Evolutionary conservation across 257 asterid species (phyloP).

Genomic region (Mitragyna speciosa): DNA sequence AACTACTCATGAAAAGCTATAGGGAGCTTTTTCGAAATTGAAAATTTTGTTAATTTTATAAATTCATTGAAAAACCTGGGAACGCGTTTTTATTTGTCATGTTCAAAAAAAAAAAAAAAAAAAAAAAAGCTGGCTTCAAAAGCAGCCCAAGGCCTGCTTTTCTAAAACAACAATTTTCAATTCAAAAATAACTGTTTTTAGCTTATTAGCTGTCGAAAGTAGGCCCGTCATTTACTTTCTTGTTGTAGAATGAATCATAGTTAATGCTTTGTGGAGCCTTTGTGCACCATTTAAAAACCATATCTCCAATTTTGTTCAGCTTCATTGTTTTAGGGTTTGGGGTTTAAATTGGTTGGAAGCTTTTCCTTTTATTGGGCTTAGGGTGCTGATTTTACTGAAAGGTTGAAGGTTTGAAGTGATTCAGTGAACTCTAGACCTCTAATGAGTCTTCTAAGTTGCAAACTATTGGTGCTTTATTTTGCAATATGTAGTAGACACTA

Average conservation of each 20-base stretch:
- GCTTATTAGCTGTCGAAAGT: too few relatives aligned
- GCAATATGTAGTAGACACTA: neutral
- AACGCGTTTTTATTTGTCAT: too few relatives aligned
- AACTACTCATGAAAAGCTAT: too few relatives aligned
- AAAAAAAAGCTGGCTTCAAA: too few relatives aligned
- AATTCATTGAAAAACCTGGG: too few relatives aligned
- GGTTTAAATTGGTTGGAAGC: neutral
- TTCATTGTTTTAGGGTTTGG: neutral
- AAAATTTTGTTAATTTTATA: too few relatives aligned
- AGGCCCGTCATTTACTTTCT: conserved; percentile 17
- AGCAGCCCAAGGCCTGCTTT: too few relatives aligned
- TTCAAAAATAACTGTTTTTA: too few relatives aligned
- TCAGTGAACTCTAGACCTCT: neutral
- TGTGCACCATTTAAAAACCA: neutral
- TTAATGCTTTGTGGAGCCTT: neutral
- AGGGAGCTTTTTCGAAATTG: too few relatives aligned
- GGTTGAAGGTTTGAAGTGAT: neutral
- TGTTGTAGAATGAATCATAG: too few relatives aligned
- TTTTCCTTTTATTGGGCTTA: neutral
- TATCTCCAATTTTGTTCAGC: neutral
- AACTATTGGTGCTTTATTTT: neutral
- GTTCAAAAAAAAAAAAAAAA: too few relatives aligned
- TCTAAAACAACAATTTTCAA: too few relatives aligned
- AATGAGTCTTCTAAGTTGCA: neutral
- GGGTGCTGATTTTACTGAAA: neutral